Base-by-base conservation (phyloP, 495 filamentous ascomycete species). In the Tetracladium marchalianum region DNA sequence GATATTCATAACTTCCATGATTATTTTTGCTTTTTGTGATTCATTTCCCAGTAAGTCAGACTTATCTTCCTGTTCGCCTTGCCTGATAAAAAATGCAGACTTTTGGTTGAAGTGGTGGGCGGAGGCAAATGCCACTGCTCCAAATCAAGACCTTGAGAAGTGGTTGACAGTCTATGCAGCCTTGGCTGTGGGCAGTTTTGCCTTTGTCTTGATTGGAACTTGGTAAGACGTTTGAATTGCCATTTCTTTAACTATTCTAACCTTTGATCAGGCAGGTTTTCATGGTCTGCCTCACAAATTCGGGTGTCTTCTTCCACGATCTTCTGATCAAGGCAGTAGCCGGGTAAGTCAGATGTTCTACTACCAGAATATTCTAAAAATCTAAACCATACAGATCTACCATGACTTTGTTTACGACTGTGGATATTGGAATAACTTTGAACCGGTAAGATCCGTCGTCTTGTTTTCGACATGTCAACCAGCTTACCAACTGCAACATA, bases 21-120 rank as follows among this genome's bases (percentile, higher is more conserved):
- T 49, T 4, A 11, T 50, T n/a, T 36, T 35, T 9, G 17, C 9
- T 7, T 22, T 35, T 15, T 15, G 39, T 15, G 13, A 11, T 11
- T 13, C 22, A 32, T 43, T 50, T 34, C 39, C 40, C 16, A 10
- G 47, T 50, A 50, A 44, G 47, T 43, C n/a, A 15, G 40, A 31
- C 13, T 13, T 22, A 37, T 40, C 34, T 4, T 13, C 40, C 22
- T n/a, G 12, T 47, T 33, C 8, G 13, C 1, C 4, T 5, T 38
- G 17, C 34, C 11, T 8, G 15, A 34, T 33, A 27, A n/a, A 1
- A 18, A 35, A 22, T 11, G 10, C 50, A 50, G 55, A 56, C 50
- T 40, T 65, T 6, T 65, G 62, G 63, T 51, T 66, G 2, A 51
- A 66, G 41, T 60, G 53, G 53, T 67, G 63, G 63, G 57, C 39